Percentiles rank a stretch among this genome's conserved stretches.
Evolutionary conservation across 2,329 filamentous ascomycete genomes (phyloP).

Genomic region (Pseudogymnoascus sp.): DNA sequence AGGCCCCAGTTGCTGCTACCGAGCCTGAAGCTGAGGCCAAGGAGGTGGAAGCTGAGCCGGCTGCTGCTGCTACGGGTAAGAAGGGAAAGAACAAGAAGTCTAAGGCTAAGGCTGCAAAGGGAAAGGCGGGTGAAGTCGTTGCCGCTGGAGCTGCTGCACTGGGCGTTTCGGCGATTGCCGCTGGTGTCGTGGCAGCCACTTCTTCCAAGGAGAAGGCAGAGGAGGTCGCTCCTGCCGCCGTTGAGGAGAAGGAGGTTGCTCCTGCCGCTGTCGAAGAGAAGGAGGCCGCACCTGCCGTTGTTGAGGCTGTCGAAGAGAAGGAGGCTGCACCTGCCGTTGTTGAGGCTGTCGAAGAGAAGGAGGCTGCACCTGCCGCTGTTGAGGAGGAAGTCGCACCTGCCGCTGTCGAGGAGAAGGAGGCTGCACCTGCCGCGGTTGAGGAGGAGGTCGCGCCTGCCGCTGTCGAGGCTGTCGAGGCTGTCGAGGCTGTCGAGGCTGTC

Average conservation of each 20-base stretch:
- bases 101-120: not conserved
- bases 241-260: not conserved
- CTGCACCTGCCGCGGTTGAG: not conserved
- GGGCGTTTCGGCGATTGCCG: not conserved
- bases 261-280: not conserved
- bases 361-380: not conserved
- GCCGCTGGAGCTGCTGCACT: not conserved
- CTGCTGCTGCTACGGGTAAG: not conserved
- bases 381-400: not conserved
- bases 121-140: not conserved
- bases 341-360: not conserved
- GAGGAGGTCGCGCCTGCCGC: not conserved
- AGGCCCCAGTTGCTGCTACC: not conserved
- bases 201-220: conserved; percentile 22
- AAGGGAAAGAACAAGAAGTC: conserved; percentile 7
- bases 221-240: not conserved
- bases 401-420: not conserved
- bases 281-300: not conserved
- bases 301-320: not conserved
- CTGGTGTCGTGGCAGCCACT: not conserved
- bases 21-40: not conserved
- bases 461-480: too few species aligned
- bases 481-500: too few species aligned
- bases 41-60: not conserved
- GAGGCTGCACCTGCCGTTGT: not conserved